Conservation (phyloP, 495 filamentous ascomycete species). For the Hypoxylon rickii region DNA sequence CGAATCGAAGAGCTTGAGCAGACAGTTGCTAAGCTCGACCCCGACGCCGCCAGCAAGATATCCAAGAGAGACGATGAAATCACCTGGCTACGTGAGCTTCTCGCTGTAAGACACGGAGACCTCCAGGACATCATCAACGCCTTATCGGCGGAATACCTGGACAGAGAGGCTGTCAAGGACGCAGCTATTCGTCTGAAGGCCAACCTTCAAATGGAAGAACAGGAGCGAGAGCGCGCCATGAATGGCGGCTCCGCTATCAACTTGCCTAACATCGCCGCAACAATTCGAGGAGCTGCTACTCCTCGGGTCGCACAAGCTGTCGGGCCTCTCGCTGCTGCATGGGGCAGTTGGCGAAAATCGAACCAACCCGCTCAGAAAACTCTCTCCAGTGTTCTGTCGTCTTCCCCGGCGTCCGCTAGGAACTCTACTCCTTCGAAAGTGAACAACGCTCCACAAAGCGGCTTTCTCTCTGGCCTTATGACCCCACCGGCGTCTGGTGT, state of each 20-base stretch:
- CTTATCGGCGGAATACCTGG: conserved; percentile 71
- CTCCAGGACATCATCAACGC: conserved; percentile 87
- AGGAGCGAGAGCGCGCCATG: conserved; percentile 76
- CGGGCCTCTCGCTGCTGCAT: conserved; percentile 76
- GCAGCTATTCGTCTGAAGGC: conserved; percentile 90
- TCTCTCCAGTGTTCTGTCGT: conserved; percentile 43
- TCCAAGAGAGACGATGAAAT: conserved; percentile 93
- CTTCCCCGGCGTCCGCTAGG: conserved; percentile 44
- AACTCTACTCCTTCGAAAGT: conserved; percentile 68
- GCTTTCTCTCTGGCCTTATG: conserved; percentile 71
- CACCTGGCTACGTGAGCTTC: conserved; percentile 89
- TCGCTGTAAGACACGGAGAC: conserved; percentile 87
- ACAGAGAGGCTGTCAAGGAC: conserved; percentile 78
- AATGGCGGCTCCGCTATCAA: conserved; percentile 60
- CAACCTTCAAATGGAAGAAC: conserved; percentile 95
- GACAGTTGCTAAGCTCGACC: conserved; percentile 65
- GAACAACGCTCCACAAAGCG: conserved; percentile 48
- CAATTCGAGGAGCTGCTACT: conserved; percentile 63
- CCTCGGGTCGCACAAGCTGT: conserved; percentile 81
- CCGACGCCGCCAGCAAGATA: conserved; percentile 76
- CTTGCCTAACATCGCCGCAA: conserved; percentile 58
- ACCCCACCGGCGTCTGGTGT: conserved; percentile 77
- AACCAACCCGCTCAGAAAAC: conserved; percentile 59
- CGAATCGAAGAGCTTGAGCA: conserved; percentile 86
- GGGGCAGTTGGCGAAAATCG: conserved; percentile 74